Evolutionary conservation across 139 green algal species (phyloP), one percentile per base, ranked within the genome.

Genomic region (Prasinococcaceae sp.): DNA sequence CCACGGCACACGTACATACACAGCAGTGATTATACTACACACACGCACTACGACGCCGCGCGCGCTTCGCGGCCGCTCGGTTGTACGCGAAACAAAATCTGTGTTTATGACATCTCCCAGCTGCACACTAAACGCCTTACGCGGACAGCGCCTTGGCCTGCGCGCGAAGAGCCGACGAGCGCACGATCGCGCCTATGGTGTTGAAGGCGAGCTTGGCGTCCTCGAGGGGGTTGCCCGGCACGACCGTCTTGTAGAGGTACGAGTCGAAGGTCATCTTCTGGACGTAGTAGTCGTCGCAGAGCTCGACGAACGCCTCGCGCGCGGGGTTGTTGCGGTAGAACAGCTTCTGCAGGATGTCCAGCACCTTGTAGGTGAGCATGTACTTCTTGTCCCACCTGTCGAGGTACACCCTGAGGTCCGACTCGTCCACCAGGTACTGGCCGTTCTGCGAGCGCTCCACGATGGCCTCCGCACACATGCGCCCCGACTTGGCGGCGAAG

Each of bases 221-320:
- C 49, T 95, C 84, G 37, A 97, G 50, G 1, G 90, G 90, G 77
- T 94, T 96, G 54, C 88, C 90, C 28, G 90, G 90, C 42, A 94
- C 90, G n/a, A 98, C 90, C 0, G 84, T 98, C 83, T 98, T 98
- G 86, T 98, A 98, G 32, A 98, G 76, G 79, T 98, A 98, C 12
- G 38, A 60, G 82, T 98, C 90, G 48, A 98, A 98, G 32, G 90
- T 98, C 90, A 98, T 98, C 77, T 94, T 95, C 81, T 98, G 90
- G 29, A 98, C 90, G 56, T 98, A 98, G 53, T 74, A 69, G 65
- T 86, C 82, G 46, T 90, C 72, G 70, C 90, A 98, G 73, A 98
- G 85, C 80, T 98, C 90, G 47, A 98, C 90, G 70, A 98, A 98
- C 8, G 90, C 90, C 76, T 98, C 90, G 22, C 90, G 78, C 1